A percentile compares a stretch with the other conserved stretches of the same genome.
Evolutionary conservation across 768 basidiomycete genomes (phyloP).

Genomic region (Panaeolus papilionaceus): DNA sequence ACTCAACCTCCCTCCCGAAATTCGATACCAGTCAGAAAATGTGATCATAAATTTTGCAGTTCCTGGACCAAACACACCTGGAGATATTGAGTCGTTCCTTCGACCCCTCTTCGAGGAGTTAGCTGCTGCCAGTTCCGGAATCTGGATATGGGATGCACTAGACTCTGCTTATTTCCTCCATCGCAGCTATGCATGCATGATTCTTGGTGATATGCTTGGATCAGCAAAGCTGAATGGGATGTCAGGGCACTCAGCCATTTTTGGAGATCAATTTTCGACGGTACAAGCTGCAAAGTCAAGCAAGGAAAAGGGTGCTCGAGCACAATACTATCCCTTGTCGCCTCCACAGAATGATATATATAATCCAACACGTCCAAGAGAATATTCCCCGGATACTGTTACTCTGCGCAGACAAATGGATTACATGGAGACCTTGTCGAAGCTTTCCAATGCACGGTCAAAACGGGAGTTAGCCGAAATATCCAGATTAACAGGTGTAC

Average conservation of each 20-base stretch:
- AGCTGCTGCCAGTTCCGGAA: conserved; percentile 31
- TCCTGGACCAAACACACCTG: conserved; percentile 35
- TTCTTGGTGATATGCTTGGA: conserved; percentile 39
- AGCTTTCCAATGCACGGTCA: conserved; percentile 23
- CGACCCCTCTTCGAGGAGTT: conserved; percentile 36
- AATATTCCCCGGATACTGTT: conserved; percentile 30
- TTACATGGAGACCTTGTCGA: conserved; percentile 33
- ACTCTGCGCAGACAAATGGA: conserved; percentile 29
- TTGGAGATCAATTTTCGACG: conserved; percentile 36
- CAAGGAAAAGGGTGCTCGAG: conserved; percentile 27
- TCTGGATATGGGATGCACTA: conserved; percentile 42
- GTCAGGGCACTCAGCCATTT: conserved; percentile 33
- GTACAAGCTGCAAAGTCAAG: conserved; percentile 34
- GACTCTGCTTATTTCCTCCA: conserved; percentile 30
- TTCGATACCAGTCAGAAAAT: conserved; percentile 29
- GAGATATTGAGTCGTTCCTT: conserved; percentile 34
- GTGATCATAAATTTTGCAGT: conserved; percentile 32
- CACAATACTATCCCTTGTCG: conserved; percentile 35
- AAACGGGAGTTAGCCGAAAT: conserved; percentile 27
- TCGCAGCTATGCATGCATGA: conserved; percentile 27
- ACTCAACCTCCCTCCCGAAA: conserved; percentile 33
- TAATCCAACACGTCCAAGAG: conserved; percentile 29
- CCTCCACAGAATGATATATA: conserved; percentile 29
- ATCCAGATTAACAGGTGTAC: conserved; percentile 31
- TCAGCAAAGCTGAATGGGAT: conserved; percentile 40